A percentile compares a stretch with the other conserved stretches of the same genome.
Conservation (phyloP, 2,329 filamentous ascomycete genomes). For the Beauveria varroae region DNA sequence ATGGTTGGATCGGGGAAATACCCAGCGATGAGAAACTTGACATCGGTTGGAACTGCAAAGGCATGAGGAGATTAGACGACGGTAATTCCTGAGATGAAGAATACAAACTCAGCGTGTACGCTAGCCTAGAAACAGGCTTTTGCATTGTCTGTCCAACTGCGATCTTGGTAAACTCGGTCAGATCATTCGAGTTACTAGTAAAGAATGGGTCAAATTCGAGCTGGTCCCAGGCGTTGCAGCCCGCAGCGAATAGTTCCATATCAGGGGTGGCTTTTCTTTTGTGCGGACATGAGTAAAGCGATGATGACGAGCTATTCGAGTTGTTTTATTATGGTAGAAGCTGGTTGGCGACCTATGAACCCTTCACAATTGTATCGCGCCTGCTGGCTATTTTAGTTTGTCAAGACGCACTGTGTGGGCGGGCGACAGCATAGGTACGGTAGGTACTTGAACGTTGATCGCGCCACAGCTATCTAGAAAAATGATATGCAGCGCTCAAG, state of each 20-base stretch:
- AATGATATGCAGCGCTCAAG: too few relatives aligned
- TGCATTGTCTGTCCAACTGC: slow-evolving; percentile 29
- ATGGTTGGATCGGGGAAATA: not conserved
- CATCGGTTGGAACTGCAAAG: slow-evolving; percentile 17
- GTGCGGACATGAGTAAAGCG: not conserved
- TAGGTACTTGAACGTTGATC: too few relatives aligned
- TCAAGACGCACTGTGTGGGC: too few relatives aligned
- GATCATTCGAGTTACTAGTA: slow-evolving; percentile 29
- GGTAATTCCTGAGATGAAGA: not conserved
- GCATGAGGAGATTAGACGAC: not conserved
- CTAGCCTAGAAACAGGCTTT: slow-evolving; percentile 27
- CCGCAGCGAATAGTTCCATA: slow-evolving; percentile 46
- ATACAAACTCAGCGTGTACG: slow-evolving; percentile 41
- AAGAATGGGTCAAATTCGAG: slow-evolving; percentile 30
- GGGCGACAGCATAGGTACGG: too few relatives aligned
- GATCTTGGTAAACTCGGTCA: slow-evolving; percentile 36
- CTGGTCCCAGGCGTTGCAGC: slow-evolving; percentile 54
- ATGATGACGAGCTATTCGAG: not conserved
- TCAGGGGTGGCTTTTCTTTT: not conserved
- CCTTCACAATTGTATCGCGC: too few relatives aligned
- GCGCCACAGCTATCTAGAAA: too few relatives aligned
- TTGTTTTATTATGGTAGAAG: not conserved
- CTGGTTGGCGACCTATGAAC: too few relatives aligned
- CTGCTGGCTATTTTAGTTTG: too few relatives aligned
- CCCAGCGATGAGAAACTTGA: slow-evolving; percentile 17